phyloP scores from a whole-genome alignment of 208 protist species.

The Trypanosomatidae sp. region DNA sequence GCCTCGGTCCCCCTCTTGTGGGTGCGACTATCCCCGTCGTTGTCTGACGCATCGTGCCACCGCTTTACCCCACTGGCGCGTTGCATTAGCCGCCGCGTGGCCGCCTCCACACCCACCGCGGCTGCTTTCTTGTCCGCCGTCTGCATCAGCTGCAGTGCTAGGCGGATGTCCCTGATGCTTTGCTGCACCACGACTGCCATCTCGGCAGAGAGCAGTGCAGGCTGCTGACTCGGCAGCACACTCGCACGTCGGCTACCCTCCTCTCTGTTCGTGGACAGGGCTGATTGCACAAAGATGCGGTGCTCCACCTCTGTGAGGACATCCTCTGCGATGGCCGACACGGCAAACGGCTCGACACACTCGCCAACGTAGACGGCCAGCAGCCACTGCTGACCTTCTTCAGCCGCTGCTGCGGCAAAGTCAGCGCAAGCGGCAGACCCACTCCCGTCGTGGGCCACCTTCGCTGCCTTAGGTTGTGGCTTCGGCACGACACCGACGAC shows the following conservation, averaged over 20 bases:
- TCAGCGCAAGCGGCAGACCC: neutral
- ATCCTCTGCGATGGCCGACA: slow-evolving; percentile 55
- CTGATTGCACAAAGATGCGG: slow-evolving; percentile 61
- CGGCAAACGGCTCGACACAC: slow-evolving; percentile 45
- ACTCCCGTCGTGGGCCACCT: neutral
- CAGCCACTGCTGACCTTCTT: slow-evolving; percentile 44
- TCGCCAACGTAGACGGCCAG: slow-evolving; percentile 72
- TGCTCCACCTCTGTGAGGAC: slow-evolving; percentile 57
- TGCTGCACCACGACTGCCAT: slow-evolving; percentile 42
- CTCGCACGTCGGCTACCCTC: slow-evolving; percentile 11
- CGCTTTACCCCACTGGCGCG: slow-evolving; percentile 28
- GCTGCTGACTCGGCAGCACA: slow-evolving; percentile 28
- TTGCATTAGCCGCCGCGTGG: neutral
- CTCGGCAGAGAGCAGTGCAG: slow-evolving; percentile 33
- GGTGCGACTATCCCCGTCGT: neutral
- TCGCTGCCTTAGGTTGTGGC: slow-evolving; percentile 12
- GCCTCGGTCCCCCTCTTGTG: slow-evolving; percentile 4
- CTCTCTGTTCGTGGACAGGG: slow-evolving; percentile 31
- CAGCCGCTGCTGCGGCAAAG: slow-evolving; percentile 11
- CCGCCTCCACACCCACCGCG: slow-evolving; percentile 1
- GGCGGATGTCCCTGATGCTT: slow-evolving; percentile 42
- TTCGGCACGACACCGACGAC: slow-evolving; percentile 58
- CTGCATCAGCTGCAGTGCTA: slow-evolving; percentile 26
- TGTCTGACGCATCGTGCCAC: slow-evolving; percentile 11
- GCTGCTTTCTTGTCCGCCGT: neutral